Base-by-base conservation (phyloP, 768 basidiomycete species). In the Collybiopsis luxurians region DNA sequence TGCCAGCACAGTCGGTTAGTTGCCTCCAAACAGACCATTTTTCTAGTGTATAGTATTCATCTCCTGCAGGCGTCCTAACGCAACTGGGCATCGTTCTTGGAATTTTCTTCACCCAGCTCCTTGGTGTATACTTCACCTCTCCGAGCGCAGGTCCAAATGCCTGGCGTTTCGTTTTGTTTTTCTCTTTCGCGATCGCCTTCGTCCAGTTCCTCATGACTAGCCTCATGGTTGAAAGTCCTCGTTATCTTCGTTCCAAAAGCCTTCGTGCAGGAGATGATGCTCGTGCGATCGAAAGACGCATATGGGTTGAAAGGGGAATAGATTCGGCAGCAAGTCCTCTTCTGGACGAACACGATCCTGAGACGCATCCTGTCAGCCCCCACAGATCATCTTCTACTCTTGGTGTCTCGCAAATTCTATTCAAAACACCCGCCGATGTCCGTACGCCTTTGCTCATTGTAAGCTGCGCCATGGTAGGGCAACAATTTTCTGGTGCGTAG, bases 11-110 rank as follows among this genome's bases (percentile, higher is more conserved):
- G 75, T 94, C 59, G 92, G 91, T 85, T 59, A 24, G 79, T 67
- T 4, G 30, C 13, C 12, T 13, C 43, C 3, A 53, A 51, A 15
- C 28, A 6, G 28, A n/a, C n/a, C n/a, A n/a, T n/a, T n/a, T 28
- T 31, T 26, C 15, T 47, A 12, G 26, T 27, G 24, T 31, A n/a
- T 21, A 30, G n/a, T 38, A 1, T 12, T 30, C 42, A 24, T 11
- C 17, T 39, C 11, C 21, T 49, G 19, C 58, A 90, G 90, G 90
- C 21, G 87, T 93, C 26, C 75, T 94, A 27, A 91, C 88, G 0
- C 92, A 94, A 62, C 73, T 95, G 26, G 84, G 81, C 38, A 89
- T 96, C 64, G 92, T 96, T 31, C 70, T 92, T 53, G 92, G 92
- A 27, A 89, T 97, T 60, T 86, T 96, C 79, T 67, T 84, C n/a